Evolutionary conservation across 495 filamentous ascomycete species (phyloP).

Genomic region (Xylaria bambusicola): DNA sequence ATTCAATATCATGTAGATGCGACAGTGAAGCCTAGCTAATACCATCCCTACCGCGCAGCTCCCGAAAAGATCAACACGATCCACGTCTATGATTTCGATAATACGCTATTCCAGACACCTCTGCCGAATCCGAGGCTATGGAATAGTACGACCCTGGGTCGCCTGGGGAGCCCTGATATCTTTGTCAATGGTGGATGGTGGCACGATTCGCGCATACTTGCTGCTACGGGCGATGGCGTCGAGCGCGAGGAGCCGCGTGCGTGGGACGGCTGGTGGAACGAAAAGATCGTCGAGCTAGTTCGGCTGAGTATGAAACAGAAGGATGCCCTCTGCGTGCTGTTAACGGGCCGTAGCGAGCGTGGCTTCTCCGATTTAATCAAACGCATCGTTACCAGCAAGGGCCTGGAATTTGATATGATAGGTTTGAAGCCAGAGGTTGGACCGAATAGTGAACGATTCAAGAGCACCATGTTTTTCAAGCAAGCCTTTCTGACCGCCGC

Average conservation of each 20-base stretch:
- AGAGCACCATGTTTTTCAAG: constrained; percentile 85
- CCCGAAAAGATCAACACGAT: constrained; percentile 71
- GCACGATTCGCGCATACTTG: constrained; percentile 86
- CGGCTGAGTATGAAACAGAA: constrained; percentile 81
- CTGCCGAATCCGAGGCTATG: constrained; percentile 88
- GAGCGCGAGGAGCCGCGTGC: constrained; percentile 79
- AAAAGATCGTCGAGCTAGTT: constrained; percentile 83
- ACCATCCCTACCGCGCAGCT: constrained; percentile 39
- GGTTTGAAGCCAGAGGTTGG: constrained; percentile 83
- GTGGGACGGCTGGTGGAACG: constrained; percentile 98
- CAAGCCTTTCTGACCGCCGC: constrained; percentile 76
- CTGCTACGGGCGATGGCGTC: constrained; percentile 80
- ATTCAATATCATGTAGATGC: not conserved
- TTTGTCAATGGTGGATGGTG: constrained; percentile 95
- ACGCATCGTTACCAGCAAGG: constrained; percentile 76
- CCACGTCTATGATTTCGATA: constrained; percentile 98
- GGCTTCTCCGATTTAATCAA: constrained; percentile 79
- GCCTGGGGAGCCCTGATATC: constrained; percentile 69
- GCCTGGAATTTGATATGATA: constrained; percentile 85
- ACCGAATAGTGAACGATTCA: constrained; percentile 73
- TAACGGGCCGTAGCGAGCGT: constrained; percentile 83
- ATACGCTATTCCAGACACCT: constrained; percentile 90
- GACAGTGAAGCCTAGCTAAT: constrained; percentile 7
- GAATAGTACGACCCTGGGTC: constrained; percentile 72
- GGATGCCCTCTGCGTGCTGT: constrained; percentile 80